Evolutionary conservation across 208 protist species (phyloP).

Genomic region (Trypanosoma scelopori): DNA sequence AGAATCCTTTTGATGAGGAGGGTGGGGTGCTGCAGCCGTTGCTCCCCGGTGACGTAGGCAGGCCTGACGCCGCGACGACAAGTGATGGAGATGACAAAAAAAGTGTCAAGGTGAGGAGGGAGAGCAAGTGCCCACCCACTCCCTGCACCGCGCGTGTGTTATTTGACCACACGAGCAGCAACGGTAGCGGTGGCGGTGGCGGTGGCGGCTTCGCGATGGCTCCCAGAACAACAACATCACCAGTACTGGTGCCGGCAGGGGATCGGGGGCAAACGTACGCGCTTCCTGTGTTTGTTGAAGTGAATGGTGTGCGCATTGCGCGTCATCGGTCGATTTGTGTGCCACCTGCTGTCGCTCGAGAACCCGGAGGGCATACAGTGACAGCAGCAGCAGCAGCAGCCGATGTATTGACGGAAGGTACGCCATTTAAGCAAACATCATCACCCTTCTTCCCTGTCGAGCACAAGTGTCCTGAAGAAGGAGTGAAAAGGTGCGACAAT

Average conservation of each 20-base stretch:
- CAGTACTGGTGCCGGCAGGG: no score
- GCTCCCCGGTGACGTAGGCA: conserved; percentile 6
- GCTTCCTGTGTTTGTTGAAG: conserved; percentile 24
- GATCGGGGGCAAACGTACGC: background rate
- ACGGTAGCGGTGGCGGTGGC: background rate
- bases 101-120: background rate
- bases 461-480: conserved; percentile 3
- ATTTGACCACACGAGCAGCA: background rate
- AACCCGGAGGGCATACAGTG: background rate
- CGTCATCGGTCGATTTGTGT: conserved; percentile 9
- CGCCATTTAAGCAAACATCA: background rate
- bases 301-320: conserved; percentile 26
- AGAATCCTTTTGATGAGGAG: conserved; percentile 67
- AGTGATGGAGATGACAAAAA: background rate
- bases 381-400: background rate
- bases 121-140: background rate
- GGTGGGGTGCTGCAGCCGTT: conserved; percentile 49
- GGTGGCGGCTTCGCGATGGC: no score
- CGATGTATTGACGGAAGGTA: background rate
- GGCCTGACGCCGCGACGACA: background rate
- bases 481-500: background rate
- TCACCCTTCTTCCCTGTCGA: background rate
- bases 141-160: conserved; percentile 8
- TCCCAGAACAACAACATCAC: no score
- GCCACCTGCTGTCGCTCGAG: background rate